Evolutionary conservation across 2,329 filamentous ascomycete species (phyloP).

Genomic region (Albophoma yamanashiensis): DNA sequence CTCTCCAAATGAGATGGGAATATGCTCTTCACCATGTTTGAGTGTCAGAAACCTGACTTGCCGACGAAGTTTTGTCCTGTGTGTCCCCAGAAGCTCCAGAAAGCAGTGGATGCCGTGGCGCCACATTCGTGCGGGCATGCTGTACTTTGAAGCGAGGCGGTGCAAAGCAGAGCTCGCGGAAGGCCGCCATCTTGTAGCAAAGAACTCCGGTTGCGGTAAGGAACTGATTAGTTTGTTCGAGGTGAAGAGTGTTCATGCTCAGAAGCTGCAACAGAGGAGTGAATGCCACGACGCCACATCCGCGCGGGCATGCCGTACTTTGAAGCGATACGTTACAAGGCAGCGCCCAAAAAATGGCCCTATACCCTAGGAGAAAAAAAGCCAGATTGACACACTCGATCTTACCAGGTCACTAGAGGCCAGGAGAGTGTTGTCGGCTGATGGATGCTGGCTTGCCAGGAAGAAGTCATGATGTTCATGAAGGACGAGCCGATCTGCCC

Average conservation of each 20-base stretch:
- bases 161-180: conserved; percentile 58
- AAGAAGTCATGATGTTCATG: conserved; percentile 72
- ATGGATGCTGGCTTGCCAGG: conserved; percentile 76
- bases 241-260: not conserved
- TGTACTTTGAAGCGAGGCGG: conserved; percentile 66
- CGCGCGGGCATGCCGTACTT: conserved; percentile 88
- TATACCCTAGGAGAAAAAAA: conserved; percentile 71
- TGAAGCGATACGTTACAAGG: conserved; percentile 55
- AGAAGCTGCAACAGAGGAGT: conserved; percentile 77
- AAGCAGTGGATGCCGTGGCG: conserved; percentile 67
- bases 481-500: not conserved
- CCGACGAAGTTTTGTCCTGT: too few relatives aligned
- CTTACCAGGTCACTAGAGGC: too few relatives aligned
- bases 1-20: conserved; percentile 81
- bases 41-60: conserved; percentile 81
- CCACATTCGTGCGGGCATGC: conserved; percentile 93
- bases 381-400: conserved; percentile 49
- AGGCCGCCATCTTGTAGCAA: conserved; percentile 78
- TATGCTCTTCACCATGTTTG: conserved; percentile 74
- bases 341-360: conserved; percentile 64
- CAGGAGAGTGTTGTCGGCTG: not conserved
- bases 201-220: conserved; percentile 72
- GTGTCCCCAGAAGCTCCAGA: conserved; percentile 70
- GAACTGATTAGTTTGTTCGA: conserved; percentile 30
- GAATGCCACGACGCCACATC: conserved; percentile 77